These are phyloP conservation scores for Austroboletus niveus DNA, from an alignment of 1,284 basidiomycete species.

Conservation along the genomic window DNA sequence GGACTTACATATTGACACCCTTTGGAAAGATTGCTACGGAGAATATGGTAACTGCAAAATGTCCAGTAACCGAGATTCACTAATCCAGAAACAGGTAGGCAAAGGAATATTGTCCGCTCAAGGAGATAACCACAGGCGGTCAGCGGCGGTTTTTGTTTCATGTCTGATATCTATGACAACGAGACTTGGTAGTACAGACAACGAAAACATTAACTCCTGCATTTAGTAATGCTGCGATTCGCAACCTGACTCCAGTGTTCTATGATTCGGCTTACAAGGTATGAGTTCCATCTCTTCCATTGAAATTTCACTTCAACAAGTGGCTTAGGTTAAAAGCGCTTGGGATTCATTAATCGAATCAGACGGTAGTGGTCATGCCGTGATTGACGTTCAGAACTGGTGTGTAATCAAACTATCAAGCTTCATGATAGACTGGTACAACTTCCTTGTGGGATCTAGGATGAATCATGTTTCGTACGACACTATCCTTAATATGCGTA, in stretches of 20 bases:
- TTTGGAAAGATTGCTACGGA: slow-evolving; percentile 4
- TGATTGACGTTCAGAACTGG: slow-evolving; percentile 52
- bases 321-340: slow-evolving; percentile 13
- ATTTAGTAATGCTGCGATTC: slow-evolving; percentile 47
- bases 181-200: slow-evolving; percentile 31
- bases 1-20: slow-evolving; percentile 31
- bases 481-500: slow-evolving; percentile 9
- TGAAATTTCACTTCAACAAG: neutral
- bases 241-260: slow-evolving; percentile 36
- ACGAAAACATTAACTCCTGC: slow-evolving; percentile 45
- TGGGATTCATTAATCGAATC: slow-evolving; percentile 52
- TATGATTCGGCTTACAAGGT: neutral
- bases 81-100: slow-evolving; percentile 19
- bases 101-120: slow-evolving; percentile 17
- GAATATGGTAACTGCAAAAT: slow-evolving; percentile 15
- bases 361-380: slow-evolving; percentile 16
- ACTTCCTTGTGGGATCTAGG: slow-evolving; percentile 18
- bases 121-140: slow-evolving; percentile 24
- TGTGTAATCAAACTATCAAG: slow-evolving; percentile 1
- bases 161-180: neutral
- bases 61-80: neutral
- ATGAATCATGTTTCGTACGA: slow-evolving; percentile 51
- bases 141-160: neutral
- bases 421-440: too few species aligned
- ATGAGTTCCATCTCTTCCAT: neutral